phyloP scores from a whole-genome alignment of 306 rosid species.

The Castanea crenata region DNA sequence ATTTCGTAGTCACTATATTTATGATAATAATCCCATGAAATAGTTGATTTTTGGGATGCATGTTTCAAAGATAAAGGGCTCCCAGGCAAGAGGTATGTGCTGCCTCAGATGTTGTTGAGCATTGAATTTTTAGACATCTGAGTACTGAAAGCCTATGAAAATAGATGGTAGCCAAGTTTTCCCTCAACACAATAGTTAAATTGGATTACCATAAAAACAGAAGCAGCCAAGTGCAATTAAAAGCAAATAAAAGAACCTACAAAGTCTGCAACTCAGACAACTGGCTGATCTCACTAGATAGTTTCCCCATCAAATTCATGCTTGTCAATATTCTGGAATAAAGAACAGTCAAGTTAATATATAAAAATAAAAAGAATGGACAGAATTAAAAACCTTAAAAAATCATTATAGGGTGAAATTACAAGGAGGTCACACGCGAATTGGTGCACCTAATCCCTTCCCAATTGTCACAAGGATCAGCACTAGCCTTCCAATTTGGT shows the following conservation, averaged over 20 bases:
- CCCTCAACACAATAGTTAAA: not conserved
- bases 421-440: slow-evolving; percentile 36
- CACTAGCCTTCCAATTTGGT: slow-evolving; percentile 35
- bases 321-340: not conserved
- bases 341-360: not conserved
- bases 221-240: not conserved
- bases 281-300: not conserved
- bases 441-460: slow-evolving; percentile 36
- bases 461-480: slow-evolving; percentile 48
- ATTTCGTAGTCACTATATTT: not conserved
- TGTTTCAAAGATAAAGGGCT: not conserved
- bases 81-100: not conserved
- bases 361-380: not conserved
- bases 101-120: not conserved
- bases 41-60: not conserved
- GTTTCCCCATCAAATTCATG: not conserved
- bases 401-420: not conserved
- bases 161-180: not conserved
- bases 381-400: not conserved
- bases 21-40: not conserved
- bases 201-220: not conserved
- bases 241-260: not conserved
- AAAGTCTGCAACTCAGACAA: not conserved
- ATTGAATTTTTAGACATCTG: not conserved
- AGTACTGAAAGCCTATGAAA: not conserved